Evolutionary conservation across 352 stramenopile genomes (phyloP).

Genomic region (Globisporangium uncinulatum): DNA sequence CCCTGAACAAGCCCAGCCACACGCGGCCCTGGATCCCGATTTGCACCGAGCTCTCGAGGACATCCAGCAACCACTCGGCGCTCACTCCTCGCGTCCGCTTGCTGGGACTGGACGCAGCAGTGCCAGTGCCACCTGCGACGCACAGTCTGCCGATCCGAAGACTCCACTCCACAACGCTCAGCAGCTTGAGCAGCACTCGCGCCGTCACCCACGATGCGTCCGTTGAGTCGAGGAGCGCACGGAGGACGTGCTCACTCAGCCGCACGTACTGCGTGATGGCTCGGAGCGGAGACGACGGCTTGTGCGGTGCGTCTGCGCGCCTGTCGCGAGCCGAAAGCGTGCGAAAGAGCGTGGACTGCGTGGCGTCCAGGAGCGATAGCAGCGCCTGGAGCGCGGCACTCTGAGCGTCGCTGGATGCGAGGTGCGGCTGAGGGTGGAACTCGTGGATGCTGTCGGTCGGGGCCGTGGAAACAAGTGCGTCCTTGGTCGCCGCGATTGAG

Average conservation of each 20-base stretch:
- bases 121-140: neutral
- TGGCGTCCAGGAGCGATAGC: slow-evolving; percentile 31
- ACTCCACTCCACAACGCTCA: slow-evolving; percentile 39
- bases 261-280: neutral
- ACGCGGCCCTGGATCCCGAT: slow-evolving; percentile 19
- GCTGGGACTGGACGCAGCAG: slow-evolving; percentile 4
- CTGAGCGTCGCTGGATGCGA: slow-evolving; percentile 28
- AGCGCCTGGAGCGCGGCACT: slow-evolving; percentile 27
- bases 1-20: slow-evolving; percentile 35
- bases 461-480: too few species aligned
- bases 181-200: slow-evolving; percentile 34
- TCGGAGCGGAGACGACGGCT: neutral
- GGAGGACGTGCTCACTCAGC: slow-evolving; percentile 8
- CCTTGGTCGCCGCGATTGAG: neutral
- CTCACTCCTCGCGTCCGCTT: neutral
- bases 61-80: neutral
- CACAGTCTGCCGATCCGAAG: slow-evolving; percentile 37
- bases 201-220: slow-evolving; percentile 30
- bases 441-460: neutral
- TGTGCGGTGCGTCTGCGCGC: neutral
- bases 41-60: slow-evolving; percentile 15
- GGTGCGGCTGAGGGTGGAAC: slow-evolving; percentile 16
- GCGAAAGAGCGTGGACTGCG: slow-evolving; percentile 26
- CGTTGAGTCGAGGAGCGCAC: slow-evolving; percentile 21
- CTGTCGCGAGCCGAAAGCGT: neutral